These are phyloP conservation scores for Fagus sylvatica DNA, from an alignment of 306 rosid genomes.

Conservation along the genomic window DNA sequence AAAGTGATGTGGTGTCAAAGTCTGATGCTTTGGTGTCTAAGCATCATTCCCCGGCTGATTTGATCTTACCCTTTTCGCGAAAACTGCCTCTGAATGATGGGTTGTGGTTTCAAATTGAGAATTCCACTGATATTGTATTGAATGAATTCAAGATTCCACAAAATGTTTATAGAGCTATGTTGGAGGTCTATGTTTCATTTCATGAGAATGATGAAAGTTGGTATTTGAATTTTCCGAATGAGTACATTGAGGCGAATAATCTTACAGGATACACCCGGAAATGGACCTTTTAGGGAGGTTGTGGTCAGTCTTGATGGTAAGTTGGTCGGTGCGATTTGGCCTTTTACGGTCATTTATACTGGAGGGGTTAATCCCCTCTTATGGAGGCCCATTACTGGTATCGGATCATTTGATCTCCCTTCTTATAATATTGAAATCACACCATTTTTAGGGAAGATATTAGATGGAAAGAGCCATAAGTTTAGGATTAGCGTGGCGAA, in stretches of 20 bases:
- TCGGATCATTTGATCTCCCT: conserved; percentile 84
- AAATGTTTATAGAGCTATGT: conserved; percentile 62
- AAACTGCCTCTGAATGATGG: conserved; percentile 67
- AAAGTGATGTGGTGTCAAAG: conserved; percentile 12
- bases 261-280: conserved; percentile 51
- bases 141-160: conserved; percentile 62
- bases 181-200: conserved; percentile 83
- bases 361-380: conserved; percentile 87
- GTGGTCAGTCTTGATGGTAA: conserved; percentile 59
- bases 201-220: conserved; percentile 90
- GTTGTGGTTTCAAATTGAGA: conserved; percentile 68
- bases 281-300: conserved; percentile 89
- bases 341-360: conserved; percentile 82
- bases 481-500: conserved; percentile 73
- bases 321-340: conserved; percentile 71
- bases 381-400: conserved; percentile 85
- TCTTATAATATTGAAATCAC: conserved; percentile 79
- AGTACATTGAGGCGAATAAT: conserved; percentile 58
- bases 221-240: conserved; percentile 68
- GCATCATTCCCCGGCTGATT: conserved; percentile 58
- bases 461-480: conserved; percentile 65
- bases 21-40: conserved; percentile 27
- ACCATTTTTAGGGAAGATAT: conserved; percentile 59
- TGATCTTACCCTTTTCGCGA: conserved; percentile 73
- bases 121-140: conserved; percentile 46